These are phyloP conservation scores for Beauveria pseudobassiana DNA, from an alignment of 2,329 filamentous ascomycete genomes.

Conservation along the genomic window DNA sequence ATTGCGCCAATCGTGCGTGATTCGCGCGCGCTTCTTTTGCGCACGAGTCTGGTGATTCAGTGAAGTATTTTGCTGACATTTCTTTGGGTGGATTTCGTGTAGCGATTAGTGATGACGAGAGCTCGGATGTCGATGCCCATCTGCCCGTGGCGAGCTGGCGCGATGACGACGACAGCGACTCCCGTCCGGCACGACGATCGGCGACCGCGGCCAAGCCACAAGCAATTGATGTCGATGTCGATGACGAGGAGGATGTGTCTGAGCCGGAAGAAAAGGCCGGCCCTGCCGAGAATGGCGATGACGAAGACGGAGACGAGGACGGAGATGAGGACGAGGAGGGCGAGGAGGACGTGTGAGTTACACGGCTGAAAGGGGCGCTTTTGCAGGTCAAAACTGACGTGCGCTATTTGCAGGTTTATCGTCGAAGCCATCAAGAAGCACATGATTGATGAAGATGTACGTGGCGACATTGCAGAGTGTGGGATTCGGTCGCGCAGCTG, in stretches of 20 bases:
- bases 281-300: background rate
- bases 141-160: conserved; percentile 18
- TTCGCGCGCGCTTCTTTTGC: background rate
- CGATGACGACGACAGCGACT: conserved; percentile 15
- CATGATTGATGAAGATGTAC: conserved; percentile 48
- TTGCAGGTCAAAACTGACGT: conserved; percentile 13
- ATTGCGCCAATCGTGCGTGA: background rate
- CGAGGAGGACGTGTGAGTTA: conserved; percentile 19
- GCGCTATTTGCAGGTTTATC: conserved; percentile 47
- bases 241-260: conserved; percentile 35
- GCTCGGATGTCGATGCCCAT: conserved; percentile 24
- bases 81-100: background rate
- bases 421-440: conserved; percentile 69
- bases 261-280: conserved; percentile 26
- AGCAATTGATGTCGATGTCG: conserved; percentile 28
- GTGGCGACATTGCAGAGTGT: conserved; percentile 15
- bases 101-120: conserved; percentile 32
- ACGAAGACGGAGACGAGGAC: background rate
- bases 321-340: background rate
- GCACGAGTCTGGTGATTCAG: background rate
- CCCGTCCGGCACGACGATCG: conserved; percentile 15
- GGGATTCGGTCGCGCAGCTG: background rate
- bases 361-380: background rate
- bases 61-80: background rate
- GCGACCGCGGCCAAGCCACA: conserved; percentile 24